Evolutionary conservation across 129 eudicot genomes (phyloP).

Genomic region (Lactuca sativa): DNA sequence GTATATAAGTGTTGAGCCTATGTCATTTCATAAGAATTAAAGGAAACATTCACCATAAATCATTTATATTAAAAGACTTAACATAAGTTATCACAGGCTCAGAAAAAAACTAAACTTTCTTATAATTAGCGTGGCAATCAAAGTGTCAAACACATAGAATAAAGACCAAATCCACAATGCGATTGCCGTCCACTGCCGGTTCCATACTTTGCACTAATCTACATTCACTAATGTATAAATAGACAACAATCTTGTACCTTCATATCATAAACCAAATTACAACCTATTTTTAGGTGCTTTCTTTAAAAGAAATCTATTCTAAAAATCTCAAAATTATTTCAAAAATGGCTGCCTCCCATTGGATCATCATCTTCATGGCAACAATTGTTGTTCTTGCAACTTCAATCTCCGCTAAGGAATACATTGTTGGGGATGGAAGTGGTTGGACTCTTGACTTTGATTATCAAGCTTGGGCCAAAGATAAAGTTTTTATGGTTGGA

Average conservation of each 20-base stretch:
- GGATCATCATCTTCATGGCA: not conserved
- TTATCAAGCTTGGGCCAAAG: conserved; percentile 43
- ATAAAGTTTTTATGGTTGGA: conserved; percentile 37
- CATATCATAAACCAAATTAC: conserved; percentile 3
- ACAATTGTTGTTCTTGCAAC: conserved; percentile 22
- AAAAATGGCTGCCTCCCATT: conserved; percentile 21
- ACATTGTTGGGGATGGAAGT: conserved; percentile 32
- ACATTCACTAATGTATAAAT: conserved; percentile 12
- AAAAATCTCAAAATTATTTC: not conserved
- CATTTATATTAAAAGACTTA: no score
- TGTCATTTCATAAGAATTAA: no score
- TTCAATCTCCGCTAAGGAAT: conserved; percentile 34
- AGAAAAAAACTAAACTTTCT: no score
- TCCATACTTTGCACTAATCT: not conserved
- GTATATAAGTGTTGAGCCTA: no score
- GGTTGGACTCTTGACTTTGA: conserved; percentile 37
- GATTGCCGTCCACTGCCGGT: conserved; percentile 26
- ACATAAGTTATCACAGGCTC: no score
- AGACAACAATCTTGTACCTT: conserved; percentile 4
- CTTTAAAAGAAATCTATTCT: not conserved
- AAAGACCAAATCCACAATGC: not conserved
- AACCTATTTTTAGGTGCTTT: not conserved
- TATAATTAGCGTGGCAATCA: not conserved
- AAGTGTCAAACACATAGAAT: not conserved
- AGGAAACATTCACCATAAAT: no score